Conservation (phyloP, 345 rosid species). For the Dipteronia dyeriana region DNA sequence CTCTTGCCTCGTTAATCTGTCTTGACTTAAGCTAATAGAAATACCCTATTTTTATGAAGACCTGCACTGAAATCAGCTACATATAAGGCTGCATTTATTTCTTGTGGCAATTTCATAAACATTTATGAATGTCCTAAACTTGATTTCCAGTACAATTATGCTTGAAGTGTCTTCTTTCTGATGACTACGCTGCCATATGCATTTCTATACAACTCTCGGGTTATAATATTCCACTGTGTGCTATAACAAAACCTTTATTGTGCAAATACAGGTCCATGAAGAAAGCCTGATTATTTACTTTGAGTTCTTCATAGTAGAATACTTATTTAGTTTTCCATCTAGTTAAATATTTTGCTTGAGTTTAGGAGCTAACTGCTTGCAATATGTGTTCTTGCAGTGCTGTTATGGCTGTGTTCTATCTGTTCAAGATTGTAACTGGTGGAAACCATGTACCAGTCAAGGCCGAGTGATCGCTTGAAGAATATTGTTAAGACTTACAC, state of each 20-base stretch:
- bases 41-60: not conserved
- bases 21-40: not conserved
- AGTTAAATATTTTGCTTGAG: conserved; percentile 3
- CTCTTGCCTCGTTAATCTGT: not conserved
- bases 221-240: too few species aligned
- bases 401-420: conserved; percentile 81
- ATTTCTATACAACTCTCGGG: not conserved
- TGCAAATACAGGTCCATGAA: not conserved
- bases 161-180: not conserved
- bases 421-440: conserved; percentile 79
- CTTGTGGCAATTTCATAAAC: not conserved
- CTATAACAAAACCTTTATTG: not conserved
- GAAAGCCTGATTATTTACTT: not conserved
- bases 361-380: conserved; percentile 15
- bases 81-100: not conserved
- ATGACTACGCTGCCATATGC: not conserved
- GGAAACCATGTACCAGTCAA: conserved; percentile 81
- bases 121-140: not conserved
- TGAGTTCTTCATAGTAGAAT: not conserved
- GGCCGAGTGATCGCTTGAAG: conserved; percentile 51
- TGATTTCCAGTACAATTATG: not conserved
- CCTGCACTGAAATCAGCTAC: not conserved
- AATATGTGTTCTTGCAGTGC: conserved; percentile 59
- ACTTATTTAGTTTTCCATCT: not conserved
- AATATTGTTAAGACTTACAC: not conserved